Evolutionary conservation across 345 rosid species (phyloP), one percentile per base, ranked within the genome.

Genomic region (Aethionema arabicum): DNA sequence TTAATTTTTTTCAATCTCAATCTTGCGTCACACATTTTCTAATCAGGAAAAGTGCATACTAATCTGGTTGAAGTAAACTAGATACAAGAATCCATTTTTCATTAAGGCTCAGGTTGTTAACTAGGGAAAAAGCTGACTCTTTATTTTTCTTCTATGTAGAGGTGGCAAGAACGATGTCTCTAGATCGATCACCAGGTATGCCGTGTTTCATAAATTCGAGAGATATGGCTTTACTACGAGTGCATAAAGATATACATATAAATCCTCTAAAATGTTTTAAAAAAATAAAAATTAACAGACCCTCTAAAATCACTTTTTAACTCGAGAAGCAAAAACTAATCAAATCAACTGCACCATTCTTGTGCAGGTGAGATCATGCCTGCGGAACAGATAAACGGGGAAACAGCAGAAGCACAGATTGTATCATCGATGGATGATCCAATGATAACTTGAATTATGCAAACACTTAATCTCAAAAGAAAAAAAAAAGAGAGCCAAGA

Each of bases 381-480:
- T 76, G 60, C 76, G 58, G 79, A 73, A 63, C 75, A 37, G 46
- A 61, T 79, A 62, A 66, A 56, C 2, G 79, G 78, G 44, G 86
- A 82, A 65, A 64, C 80, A 48, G 65, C 78, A 35, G 95, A 87
- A 39, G 33, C 71, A 32, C 83, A 76, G 56, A 85, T 85, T 87
- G 66, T 82, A 33, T 68, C 81, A 71, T 60, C 91, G 36, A 69
- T 87, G 70, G 89, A 82, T 48, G 96, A 88, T 70, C 85, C 91
- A 7, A 91, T 88, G 91, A 38, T 79, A 70, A 89, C 80, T 2
- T 88, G 74, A 82, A 8, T 37, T 39, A 68, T 48, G 58, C 52
- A 44, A 68, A 48, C 21, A 33, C 32, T 52, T 55, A 39, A 56
- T 38, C 27, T 21, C 27, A 21, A 52, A 69, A 48, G 49, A 15